These are phyloP conservation scores for Paragyromitra xinjiangensis DNA, from an alignment of 495 filamentous ascomycete genomes.

Conservation along the genomic window DNA sequence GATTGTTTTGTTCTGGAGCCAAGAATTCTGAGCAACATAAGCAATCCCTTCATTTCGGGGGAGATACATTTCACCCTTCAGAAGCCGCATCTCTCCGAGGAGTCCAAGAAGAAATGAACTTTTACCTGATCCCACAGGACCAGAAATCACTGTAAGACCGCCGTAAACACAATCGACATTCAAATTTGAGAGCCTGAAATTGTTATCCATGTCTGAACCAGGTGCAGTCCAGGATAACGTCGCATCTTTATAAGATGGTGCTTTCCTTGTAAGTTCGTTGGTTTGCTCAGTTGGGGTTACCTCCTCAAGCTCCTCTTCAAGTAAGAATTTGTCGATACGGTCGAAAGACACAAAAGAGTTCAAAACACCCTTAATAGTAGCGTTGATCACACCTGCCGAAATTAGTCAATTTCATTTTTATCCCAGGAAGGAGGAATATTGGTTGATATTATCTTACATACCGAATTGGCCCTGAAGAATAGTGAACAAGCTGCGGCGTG, in stretches of 20 bases:
- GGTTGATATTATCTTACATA: background rate
- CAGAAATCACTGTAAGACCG: slow-evolving; percentile 64
- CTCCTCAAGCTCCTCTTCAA: slow-evolving; percentile 43
- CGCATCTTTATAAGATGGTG: slow-evolving; percentile 41
- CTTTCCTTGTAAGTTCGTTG: background rate
- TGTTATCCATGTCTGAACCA: slow-evolving; percentile 51
- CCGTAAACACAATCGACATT: slow-evolving; percentile 64
- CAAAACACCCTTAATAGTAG: slow-evolving; percentile 35
- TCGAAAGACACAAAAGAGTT: slow-evolving; percentile 50
- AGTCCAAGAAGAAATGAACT: slow-evolving; percentile 69
- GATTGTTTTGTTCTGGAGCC: slow-evolving; percentile 67
- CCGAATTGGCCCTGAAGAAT: slow-evolving; percentile 48
- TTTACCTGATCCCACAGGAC: slow-evolving; percentile 70
- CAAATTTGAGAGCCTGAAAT: slow-evolving; percentile 63
- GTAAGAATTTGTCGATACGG: slow-evolving; percentile 51
- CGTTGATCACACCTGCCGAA: background rate
- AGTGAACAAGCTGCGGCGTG: slow-evolving; percentile 40
- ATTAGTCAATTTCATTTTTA: background rate
- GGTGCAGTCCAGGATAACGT: slow-evolving; percentile 50
- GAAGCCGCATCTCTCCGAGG: slow-evolving; percentile 67
- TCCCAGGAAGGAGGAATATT: background rate
- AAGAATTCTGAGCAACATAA: slow-evolving; percentile 66
- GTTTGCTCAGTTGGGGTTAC: background rate
- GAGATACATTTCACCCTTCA: slow-evolving; percentile 63
- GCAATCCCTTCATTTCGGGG: slow-evolving; percentile 65